Percentiles rank a stretch among this genome's conserved stretches.
phyloP scores from a whole-genome alignment of 75 land plant species.

The Pseudotsuga menziesii region DNA sequence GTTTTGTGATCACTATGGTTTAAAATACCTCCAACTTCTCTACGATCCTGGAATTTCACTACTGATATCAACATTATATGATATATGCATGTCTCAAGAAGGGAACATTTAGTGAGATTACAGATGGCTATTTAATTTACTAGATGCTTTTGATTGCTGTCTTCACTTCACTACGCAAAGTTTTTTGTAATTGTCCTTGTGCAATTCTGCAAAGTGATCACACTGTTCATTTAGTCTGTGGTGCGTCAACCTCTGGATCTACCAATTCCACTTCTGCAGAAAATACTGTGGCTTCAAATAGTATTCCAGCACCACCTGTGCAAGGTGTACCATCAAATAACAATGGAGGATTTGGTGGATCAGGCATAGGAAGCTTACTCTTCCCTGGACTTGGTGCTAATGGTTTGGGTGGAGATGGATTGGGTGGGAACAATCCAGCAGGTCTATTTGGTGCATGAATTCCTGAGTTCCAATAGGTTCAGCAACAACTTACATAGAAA shows the following conservation, averaged over 20 bases:
- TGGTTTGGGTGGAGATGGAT: conserved; percentile 7
- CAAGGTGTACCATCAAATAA: conserved; percentile 26
- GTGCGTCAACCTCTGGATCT: conserved; percentile 32
- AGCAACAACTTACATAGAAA: conserved; percentile 94
- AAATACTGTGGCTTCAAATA: conserved; percentile 17
- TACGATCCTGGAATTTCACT: neutral
- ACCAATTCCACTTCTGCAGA: conserved; percentile 22
- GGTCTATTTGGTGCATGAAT: conserved; percentile 55
- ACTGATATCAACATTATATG: neutral
- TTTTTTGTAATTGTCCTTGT: neutral
- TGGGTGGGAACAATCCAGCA: conserved; percentile 25
- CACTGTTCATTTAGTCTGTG: conserved; percentile 62
- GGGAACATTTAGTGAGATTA: neutral
- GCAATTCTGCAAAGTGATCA: conserved; percentile 61
- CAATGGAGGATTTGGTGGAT: conserved; percentile 31
- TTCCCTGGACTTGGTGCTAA: conserved; percentile 49
- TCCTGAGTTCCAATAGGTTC: conserved; percentile 81
- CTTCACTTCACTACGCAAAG: neutral
- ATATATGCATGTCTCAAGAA: neutral
- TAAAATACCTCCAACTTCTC: neutral
- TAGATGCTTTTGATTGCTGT: neutral
- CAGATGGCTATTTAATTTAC: neutral
- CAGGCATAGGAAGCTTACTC: conserved; percentile 43
- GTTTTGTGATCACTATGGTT: neutral
- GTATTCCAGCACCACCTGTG: neutral